These are phyloP conservation scores for Cyathus striatus DNA, from an alignment of 768 basidiomycete genomes.

Conservation along the genomic window DNA sequence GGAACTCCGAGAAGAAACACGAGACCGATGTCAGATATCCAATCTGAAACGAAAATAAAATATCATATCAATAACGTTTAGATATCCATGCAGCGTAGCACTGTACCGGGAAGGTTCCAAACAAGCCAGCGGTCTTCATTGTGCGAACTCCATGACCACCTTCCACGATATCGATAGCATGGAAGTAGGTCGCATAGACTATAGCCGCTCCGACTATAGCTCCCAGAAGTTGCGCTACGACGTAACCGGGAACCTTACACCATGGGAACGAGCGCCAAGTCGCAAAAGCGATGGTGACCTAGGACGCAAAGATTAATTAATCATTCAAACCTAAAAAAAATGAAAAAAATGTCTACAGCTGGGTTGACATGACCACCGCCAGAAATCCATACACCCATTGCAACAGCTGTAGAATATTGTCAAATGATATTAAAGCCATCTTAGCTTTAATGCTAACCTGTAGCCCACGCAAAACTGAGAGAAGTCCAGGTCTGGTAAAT, in stretches of 20 bases:
- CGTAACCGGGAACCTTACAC: slow-evolving; percentile 65
- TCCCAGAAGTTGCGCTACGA: slow-evolving; percentile 62
- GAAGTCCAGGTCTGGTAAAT: slow-evolving; percentile 17
- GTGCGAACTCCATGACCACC: slow-evolving; percentile 52
- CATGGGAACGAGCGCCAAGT: slow-evolving; percentile 64
- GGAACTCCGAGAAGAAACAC: slow-evolving; percentile 47
- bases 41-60: neutral
- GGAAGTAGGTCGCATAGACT: slow-evolving; percentile 63
- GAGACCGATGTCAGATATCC: slow-evolving; percentile 25
- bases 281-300: slow-evolving; percentile 64
- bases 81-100: neutral
- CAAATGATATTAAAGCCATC: neutral
- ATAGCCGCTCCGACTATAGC: slow-evolving; percentile 56
- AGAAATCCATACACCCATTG: slow-evolving; percentile 62
- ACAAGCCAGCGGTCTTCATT: slow-evolving; percentile 49
- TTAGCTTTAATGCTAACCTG: slow-evolving; percentile 7
- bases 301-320: neutral
- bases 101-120: slow-evolving; percentile 54
- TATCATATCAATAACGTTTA: neutral
- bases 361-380: slow-evolving; percentile 69
- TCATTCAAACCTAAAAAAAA: neutral
- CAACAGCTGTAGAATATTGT: slow-evolving; percentile 24
- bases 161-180: slow-evolving; percentile 63
- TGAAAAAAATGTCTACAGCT: slow-evolving; percentile 29
- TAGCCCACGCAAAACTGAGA: slow-evolving; percentile 41